Base-by-base conservation (phyloP, 1,284 basidiomycete species). In the Coniophora puteana region DNA sequence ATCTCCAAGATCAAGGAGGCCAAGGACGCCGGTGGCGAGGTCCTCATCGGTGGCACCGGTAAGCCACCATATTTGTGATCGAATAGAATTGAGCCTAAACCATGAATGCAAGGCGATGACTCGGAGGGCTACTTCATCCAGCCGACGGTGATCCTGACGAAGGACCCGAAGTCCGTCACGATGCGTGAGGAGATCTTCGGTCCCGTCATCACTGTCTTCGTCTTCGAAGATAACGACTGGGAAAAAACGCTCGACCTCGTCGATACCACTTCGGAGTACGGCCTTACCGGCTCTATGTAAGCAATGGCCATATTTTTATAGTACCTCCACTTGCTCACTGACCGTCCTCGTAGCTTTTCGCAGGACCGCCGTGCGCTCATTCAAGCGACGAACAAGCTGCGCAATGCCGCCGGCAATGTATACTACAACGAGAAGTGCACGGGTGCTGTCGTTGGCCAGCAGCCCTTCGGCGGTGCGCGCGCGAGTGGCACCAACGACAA, bases 401-500 rank as follows among this genome's bases (percentile, higher is more conserved):
- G 90, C 46, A 86, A 94, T 66, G 75, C 92, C 0, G 88, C 90
- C 5, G 89, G 89, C 2, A 91, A 96, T 66, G 83, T 93, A 44
- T 96, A 96, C 73, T 91, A 93, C 71, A 95, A 94, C 67, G 91
- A 94, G 57, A 94, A 93, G 62, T 95, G 90, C 67, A 97, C 95
- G 0, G 95, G 95, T 45, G 95, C 95, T 20, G 89, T 92, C 35
- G 91, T 96, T 21, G 92, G 90, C 5, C 93, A 97, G 64, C 95
- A 99, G 66, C 93, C 95, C 5, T 99, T 99, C 62, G 95, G 95
- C 41, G 96, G 95, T 43, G 91, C 83, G 5, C 80, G 95, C 34
- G 91, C 79, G 17, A 92, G 88, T 54, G 95, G 96, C 22, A 99
- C 96, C 49, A 98, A 98, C 71, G 96, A 99, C 69, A 99, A 98